A percentile compares a stretch with the other conserved stretches of the same genome.
phyloP scores from a whole-genome alignment of 352 stramenopile species.

The Phytophthora vignae region DNA sequence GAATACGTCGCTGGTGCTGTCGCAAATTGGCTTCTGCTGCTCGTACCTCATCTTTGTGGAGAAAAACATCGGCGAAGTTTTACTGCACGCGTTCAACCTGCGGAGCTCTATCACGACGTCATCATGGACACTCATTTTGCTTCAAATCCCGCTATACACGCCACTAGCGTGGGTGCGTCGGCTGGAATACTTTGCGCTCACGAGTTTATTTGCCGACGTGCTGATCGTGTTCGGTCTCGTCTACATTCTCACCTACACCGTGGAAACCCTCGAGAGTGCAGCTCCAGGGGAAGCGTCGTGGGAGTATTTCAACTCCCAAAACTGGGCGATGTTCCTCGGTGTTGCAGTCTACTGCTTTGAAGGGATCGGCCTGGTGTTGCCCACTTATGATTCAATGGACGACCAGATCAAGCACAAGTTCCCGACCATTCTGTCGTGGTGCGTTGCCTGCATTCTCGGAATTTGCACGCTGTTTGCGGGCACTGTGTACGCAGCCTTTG shows the following conservation, averaged over 20 bases:
- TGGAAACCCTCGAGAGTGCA: conserved; percentile 42
- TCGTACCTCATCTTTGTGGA: conserved; percentile 79
- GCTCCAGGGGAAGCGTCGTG: conserved; percentile 40
- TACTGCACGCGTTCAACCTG: conserved; percentile 55
- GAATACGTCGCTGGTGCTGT: conserved; percentile 71
- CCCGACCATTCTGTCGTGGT: conserved; percentile 50
- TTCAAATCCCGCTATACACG: conserved; percentile 71
- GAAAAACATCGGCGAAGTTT: conserved; percentile 65
- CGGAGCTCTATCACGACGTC: conserved; percentile 43
- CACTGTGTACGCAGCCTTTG: conserved; percentile 57
- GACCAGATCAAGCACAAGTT: conserved; percentile 63
- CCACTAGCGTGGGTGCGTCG: conserved; percentile 66
- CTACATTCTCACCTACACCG: conserved; percentile 60
- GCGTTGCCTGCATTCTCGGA: conserved; percentile 47
- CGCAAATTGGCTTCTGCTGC: conserved; percentile 73
- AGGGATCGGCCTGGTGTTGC: conserved; percentile 63
- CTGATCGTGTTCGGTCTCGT: conserved; percentile 62
- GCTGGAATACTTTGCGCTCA: conserved; percentile 72
- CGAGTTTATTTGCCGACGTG: conserved; percentile 64
- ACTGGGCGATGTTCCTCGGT: conserved; percentile 67
- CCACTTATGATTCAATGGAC: conserved; percentile 69
- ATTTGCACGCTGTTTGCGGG: conserved; percentile 58
- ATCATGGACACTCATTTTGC: conserved; percentile 60
- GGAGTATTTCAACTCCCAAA: conserved; percentile 67
- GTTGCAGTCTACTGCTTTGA: conserved; percentile 74